Evolutionary conservation across 495 filamentous ascomycete species (phyloP), one percentile per base, ranked within the genome.

Genomic region (Echria macrotheca): DNA sequence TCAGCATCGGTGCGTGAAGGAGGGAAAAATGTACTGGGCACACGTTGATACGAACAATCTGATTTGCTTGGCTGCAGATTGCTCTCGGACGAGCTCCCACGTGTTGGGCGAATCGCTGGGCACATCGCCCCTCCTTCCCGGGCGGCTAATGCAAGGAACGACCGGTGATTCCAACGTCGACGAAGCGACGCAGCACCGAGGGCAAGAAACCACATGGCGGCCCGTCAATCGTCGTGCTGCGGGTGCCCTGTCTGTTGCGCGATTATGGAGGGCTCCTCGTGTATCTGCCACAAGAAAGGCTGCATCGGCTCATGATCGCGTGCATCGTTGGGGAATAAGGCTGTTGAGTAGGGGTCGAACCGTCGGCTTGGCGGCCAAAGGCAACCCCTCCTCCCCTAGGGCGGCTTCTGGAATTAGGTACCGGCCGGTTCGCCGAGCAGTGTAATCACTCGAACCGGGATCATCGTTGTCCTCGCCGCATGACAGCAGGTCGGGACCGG

Each of bases 131-230:
- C 52, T 43, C 43, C 47, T 5, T 38, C 22, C 31, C 7, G 18
- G 10, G 22, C 14, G 33, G 44, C 48, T 55, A 51, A 55, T 55
- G 53, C 53, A 55, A 55, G 53, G 53, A 37, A 55, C 53, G 26
- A 19, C n/a, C 41, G 31, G 28, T 36, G 36, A 39, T 40, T 31
- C 43, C 40, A 19, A 28, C 47, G 4, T 33, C 25, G 9, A 40
- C 23, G 38, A 23, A 38, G 18, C 42, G 15, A 52, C 12, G 29
- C 11, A 10, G 22, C 26, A 21, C 26, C 17, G 14, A 39, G 33
- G 14, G 42, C 35, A 39, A 32, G 42, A 9, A 39, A 47, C 43
- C 50, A 47, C 50, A 47, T 53, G 50, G 43, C 50, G 25, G 21
- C 26, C 22, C 44, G 19, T 47, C 29, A 47, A 24, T 47, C 44